These are phyloP conservation scores for Penicillium rolfsii DNA, from an alignment of 2,329 filamentous ascomycete species.

Conservation along the genomic window DNA sequence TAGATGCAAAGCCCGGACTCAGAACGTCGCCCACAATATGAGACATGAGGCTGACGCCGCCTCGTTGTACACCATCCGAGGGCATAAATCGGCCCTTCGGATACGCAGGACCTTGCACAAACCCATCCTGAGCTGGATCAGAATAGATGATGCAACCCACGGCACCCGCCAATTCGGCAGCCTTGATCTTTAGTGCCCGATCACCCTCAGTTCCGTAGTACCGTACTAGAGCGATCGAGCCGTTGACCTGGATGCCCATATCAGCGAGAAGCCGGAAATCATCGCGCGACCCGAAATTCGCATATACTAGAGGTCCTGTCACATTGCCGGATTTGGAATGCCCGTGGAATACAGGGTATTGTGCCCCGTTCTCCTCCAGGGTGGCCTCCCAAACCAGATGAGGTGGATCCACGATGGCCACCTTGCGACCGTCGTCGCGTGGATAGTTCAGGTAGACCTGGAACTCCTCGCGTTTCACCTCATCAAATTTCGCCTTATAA, in stretches of 20 bases:
- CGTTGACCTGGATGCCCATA: slow-evolving; percentile 71
- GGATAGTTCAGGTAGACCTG: slow-evolving; percentile 94
- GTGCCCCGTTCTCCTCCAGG: slow-evolving; percentile 79
- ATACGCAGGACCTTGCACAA: slow-evolving; percentile 70
- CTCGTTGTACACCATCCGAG: slow-evolving; percentile 78
- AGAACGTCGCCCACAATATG: slow-evolving; percentile 90
- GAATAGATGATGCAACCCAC: slow-evolving; percentile 89
- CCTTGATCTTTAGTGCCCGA: slow-evolving; percentile 80
- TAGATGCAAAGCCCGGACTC: slow-evolving; percentile 77
- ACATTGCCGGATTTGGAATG: slow-evolving; percentile 86
- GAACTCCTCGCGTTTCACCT: slow-evolving; percentile 76
- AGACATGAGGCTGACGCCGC: slow-evolving; percentile 76
- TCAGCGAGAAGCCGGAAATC: slow-evolving; percentile 78
- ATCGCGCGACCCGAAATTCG: slow-evolving; percentile 83
- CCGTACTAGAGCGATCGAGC: slow-evolving; percentile 81
- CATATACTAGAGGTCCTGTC: slow-evolving; percentile 84
- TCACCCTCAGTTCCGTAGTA: slow-evolving; percentile 76
- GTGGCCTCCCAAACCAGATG: slow-evolving; percentile 75
- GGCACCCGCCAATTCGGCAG: slow-evolving; percentile 83
- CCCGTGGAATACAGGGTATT: slow-evolving; percentile 83
- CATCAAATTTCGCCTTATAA: slow-evolving; percentile 70
- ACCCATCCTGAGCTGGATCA: slow-evolving; percentile 84
- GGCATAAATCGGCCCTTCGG: slow-evolving; percentile 82
- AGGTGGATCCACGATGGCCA: slow-evolving; percentile 75
- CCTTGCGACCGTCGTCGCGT: slow-evolving; percentile 71